Evolutionary conservation across 257 asterid species (phyloP).

Genomic region (Solanum peruvianum): DNA sequence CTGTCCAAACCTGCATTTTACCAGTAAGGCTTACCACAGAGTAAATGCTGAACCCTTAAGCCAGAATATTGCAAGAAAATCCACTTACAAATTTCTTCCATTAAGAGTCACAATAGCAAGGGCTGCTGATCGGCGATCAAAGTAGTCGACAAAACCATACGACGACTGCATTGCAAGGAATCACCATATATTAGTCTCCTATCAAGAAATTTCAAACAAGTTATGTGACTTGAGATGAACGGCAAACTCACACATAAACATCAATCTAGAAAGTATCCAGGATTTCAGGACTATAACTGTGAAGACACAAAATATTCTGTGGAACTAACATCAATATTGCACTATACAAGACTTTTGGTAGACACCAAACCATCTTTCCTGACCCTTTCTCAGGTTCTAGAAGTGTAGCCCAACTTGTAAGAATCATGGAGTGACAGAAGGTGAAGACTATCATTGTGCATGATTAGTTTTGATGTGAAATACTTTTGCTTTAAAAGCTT

Average conservation of each 20-base stretch:
- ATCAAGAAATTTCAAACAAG: not conserved
- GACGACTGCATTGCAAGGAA: slow-evolving; percentile 51
- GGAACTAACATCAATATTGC: not conserved
- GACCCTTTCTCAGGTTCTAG: not conserved
- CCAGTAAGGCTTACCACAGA: not conserved
- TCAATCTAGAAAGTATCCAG: not conserved
- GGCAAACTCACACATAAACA: not conserved
- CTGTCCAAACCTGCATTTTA: slow-evolving; percentile 62
- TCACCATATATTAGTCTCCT: not conserved
- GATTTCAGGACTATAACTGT: not conserved
- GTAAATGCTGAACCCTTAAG: not conserved
- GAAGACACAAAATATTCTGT: not conserved
- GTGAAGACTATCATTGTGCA: not conserved
- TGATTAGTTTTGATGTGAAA: not conserved
- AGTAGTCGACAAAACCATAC: slow-evolving; percentile 81
- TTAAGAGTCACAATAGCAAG: slow-evolving; percentile 60
- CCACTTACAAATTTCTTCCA: slow-evolving; percentile 69
- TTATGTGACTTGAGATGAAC: not conserved
- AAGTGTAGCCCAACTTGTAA: not conserved
- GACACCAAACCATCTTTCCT: not conserved
- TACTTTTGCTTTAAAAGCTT: not conserved
- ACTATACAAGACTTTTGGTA: not conserved
- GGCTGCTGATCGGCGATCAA: slow-evolving; percentile 72
- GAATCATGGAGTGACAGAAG: not conserved
- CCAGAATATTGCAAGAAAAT: not conserved